Evolutionary conservation across 495 filamentous ascomycete species (phyloP).

Genomic region (Monascus purpureus): DNA sequence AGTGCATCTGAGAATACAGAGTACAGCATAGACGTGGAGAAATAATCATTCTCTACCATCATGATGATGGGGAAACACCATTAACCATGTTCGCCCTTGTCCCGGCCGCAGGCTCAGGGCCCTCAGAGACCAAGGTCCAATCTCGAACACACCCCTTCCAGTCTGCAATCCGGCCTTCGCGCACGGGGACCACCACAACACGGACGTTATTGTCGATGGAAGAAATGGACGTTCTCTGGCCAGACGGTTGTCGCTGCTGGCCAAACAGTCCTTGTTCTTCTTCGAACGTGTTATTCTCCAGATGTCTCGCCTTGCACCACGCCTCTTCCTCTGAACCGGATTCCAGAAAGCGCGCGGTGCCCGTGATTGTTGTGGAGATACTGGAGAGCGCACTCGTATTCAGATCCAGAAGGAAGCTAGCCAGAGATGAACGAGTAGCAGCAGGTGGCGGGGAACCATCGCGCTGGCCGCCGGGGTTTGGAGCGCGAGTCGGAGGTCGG

Average conservation of each 20-base stretch:
- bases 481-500: conserved; percentile 64
- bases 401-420: conserved; percentile 69
- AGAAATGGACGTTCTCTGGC: conserved; percentile 25
- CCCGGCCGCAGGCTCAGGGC: conserved; percentile 9
- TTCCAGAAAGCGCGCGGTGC: conserved; percentile 57
- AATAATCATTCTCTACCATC: no score
- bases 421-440: conserved; percentile 53
- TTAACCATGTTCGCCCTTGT: conserved; percentile 19
- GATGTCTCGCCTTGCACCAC: conserved; percentile 67
- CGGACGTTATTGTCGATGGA: conserved; percentile 59
- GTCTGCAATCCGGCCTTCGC: conserved; percentile 63
- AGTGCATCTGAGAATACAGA: no score
- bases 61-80: conserved; percentile 11
- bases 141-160: conserved; percentile 70
- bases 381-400: conserved; percentile 79
- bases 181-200: conserved; percentile 60
- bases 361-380: conserved; percentile 89
- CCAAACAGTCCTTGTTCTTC: conserved; percentile 30
- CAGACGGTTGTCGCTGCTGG: conserved; percentile 18
- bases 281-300: conserved; percentile 84
- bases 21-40: no score
- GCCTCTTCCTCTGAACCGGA: conserved; percentile 61
- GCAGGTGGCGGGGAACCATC: conserved; percentile 51
- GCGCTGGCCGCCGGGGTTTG: conserved; percentile 34
- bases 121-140: conserved; percentile 41